Evolutionary conservation across 495 filamentous ascomycete species (phyloP), one percentile per base, ranked within the genome.

Genomic region (Thozetella sp.): DNA sequence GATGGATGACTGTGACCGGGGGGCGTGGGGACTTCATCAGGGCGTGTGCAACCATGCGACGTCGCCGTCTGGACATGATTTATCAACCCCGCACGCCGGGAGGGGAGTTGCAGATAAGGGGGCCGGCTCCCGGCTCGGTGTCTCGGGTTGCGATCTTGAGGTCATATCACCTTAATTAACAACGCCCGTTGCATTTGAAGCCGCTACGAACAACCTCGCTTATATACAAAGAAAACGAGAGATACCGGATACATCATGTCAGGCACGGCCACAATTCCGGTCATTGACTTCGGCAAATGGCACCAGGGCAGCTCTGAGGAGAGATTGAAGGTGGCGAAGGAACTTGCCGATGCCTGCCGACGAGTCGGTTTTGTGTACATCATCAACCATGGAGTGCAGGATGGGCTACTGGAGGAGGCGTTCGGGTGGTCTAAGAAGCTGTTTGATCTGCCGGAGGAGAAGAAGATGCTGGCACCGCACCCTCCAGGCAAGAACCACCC

Each of bases 331-430:
- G 70, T 83, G 3, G 83, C 82, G 0, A 67, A 75, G 53, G 72
- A 82, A 24, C 72, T 87, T 15, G 77, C 80, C 22, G 65, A 76
- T 22, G 84, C 84, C 37, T 87, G 80, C 60, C 79, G 77, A 48
- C 76, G 73, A 25, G 79, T 86, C n/a, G 85, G 85, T 22, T 86
- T 88, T 62, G 80, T 82, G 3, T 86, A 83, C 48, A 82, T 88
- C 54, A 62, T 80, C 64, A 84, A 86, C 60, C 83, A 87, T 62
- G 77, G 80, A 3, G 63, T 87, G 3, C 62, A 76, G 19, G 75
- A 73, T 2, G 51, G 71, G 4, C 54, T 77, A 11, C 63, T 88
- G 2, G 76, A 80, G 15, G 77, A 83, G 60, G 83, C 83, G 2
- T 87, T 89, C 58, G 60, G 63, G 19, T 86, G 78, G 82, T 79